phyloP scores from a whole-genome alignment of 805 yeast species.

The Lipomyces orientalis region DNA sequence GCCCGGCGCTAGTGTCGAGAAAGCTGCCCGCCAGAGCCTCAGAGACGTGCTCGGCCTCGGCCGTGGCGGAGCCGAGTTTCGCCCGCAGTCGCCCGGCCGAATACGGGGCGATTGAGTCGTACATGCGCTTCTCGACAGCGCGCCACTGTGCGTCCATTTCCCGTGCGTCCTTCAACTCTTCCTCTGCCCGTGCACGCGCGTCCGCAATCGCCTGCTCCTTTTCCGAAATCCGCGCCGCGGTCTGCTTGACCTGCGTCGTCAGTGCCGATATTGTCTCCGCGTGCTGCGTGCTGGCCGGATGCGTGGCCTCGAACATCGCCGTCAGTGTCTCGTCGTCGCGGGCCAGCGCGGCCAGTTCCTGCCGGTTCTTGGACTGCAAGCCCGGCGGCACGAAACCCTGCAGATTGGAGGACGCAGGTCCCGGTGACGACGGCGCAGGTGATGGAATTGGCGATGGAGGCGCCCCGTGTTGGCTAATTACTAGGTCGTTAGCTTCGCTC shows the following conservation, averaged over 20 bases:
- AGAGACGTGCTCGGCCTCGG: conserved; percentile 46
- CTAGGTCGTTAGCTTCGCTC: background rate
- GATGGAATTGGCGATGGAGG: conserved; percentile 9
- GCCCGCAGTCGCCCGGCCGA: conserved; percentile 17
- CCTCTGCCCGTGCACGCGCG: conserved; percentile 15
- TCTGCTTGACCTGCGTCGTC: conserved; percentile 12
- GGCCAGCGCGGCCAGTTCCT: conserved; percentile 20
- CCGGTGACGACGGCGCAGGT: background rate
- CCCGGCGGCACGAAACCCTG: conserved; percentile 18
- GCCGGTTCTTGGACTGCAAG: conserved; percentile 20
- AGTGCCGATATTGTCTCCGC: conserved; percentile 13
- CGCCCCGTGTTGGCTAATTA: background rate
- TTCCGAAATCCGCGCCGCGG: conserved; percentile 17
- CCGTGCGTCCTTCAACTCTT: conserved; percentile 20
- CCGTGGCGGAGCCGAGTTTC: conserved; percentile 24
- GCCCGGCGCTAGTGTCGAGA: conserved; percentile 36
- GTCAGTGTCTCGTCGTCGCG: conserved; percentile 10
- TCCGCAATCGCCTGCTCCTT: conserved; percentile 10
- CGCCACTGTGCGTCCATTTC: conserved; percentile 28
- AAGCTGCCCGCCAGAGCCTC: conserved; percentile 48
- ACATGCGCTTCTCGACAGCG: conserved; percentile 23
- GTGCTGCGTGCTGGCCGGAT: conserved; percentile 22
- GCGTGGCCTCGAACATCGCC: conserved; percentile 24
- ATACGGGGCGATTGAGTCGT: conserved; percentile 23
- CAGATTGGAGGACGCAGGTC: background rate